Base-by-base conservation (phyloP, 1,284 basidiomycete genomes). In the Ustilago curta region DNA sequence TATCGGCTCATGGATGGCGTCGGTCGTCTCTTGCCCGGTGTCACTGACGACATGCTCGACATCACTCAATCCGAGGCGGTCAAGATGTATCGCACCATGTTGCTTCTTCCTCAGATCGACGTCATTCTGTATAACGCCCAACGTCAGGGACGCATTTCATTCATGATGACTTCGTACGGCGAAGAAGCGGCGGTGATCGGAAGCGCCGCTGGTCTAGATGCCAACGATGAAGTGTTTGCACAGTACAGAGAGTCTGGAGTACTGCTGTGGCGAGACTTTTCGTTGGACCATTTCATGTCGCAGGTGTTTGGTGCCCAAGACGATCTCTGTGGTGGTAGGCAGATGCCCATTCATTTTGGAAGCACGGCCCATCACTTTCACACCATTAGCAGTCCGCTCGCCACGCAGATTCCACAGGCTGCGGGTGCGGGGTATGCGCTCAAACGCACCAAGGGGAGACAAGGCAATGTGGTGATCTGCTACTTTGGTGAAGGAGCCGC, bases 331-430 rank as follows among this genome's bases (percentile, higher is more conserved):
- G 68, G 57, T 6, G 80, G 70, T 2, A 56, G 80, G 23, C 80
- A 82, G 62, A 81, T 81, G 21, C 89, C 85, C 12, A 75, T 84
- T 19, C 95, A 97, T 83, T 94, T 95, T 85, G 92, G 93, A 8
- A 94, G 93, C 5, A 88, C 89, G 2, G 87, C 90, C 62, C 89
- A 92, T 72, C 94, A 96, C 84, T 96, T 96, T 84, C 93, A 95
- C 85, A 94, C 93, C 31, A 95, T 97, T 71, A 96, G 94, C 4
- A 94, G 93, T 11, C 93, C 95, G 0, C 88, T 97, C n/a, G 93
- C 92, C 2, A 97, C 95, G 0, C 95, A 97, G 86, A 94, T 97
- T 72, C 95, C 95, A 0, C 94, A 97, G 86, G 95, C 94, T 8
- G 94, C 95, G 0, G 95, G 95, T 6, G 93, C 96, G 5, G 95